These are phyloP conservation scores for Pichia nanzhaoensis DNA, from an alignment of 805 yeast genomes.

Conservation along the genomic window DNA sequence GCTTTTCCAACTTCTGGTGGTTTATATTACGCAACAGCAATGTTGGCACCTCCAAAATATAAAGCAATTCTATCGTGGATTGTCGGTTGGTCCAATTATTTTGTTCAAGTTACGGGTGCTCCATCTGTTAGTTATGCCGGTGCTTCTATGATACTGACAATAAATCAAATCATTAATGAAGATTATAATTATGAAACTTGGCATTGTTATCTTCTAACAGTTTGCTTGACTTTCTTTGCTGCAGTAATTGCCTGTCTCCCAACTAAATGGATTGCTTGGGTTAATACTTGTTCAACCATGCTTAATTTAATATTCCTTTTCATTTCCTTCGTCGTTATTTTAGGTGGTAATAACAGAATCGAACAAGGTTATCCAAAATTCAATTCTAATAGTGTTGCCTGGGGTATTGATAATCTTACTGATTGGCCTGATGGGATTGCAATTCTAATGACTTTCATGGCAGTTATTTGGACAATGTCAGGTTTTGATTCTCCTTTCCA, in stretches of 20 bases:
- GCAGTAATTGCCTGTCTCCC: conserved; percentile 46
- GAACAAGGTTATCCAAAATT: conserved; percentile 38
- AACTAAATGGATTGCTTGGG: conserved; percentile 45
- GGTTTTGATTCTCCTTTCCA: conserved; percentile 75
- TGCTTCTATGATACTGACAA: conserved; percentile 50
- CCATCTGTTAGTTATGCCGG: conserved; percentile 55
- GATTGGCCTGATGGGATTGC: conserved; percentile 61
- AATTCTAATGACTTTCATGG: conserved; percentile 48
- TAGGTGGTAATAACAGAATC: conserved; percentile 41
- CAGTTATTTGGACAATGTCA: conserved; percentile 67
- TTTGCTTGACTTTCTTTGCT: conserved; percentile 44
- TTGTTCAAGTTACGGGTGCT: conserved; percentile 56
- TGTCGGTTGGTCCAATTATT: conserved; percentile 59
- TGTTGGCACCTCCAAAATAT: conserved; percentile 49
- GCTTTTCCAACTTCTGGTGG: conserved; percentile 68
- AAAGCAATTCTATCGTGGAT: conserved; percentile 54
- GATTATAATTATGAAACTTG: conserved; percentile 39
- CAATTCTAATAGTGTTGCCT: conserved; percentile 43
- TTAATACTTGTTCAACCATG: conserved; percentile 45
- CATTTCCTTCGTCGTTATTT: conserved; percentile 46
- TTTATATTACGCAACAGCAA: conserved; percentile 60
- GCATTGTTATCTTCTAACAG: conserved; percentile 44
- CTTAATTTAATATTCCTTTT: conserved; percentile 43
- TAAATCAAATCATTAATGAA: conserved; percentile 36
- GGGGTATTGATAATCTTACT: conserved; percentile 51